These are phyloP conservation scores for Eudorina sp. DNA, from an alignment of 139 green algal species.

Conservation along the genomic window DNA sequence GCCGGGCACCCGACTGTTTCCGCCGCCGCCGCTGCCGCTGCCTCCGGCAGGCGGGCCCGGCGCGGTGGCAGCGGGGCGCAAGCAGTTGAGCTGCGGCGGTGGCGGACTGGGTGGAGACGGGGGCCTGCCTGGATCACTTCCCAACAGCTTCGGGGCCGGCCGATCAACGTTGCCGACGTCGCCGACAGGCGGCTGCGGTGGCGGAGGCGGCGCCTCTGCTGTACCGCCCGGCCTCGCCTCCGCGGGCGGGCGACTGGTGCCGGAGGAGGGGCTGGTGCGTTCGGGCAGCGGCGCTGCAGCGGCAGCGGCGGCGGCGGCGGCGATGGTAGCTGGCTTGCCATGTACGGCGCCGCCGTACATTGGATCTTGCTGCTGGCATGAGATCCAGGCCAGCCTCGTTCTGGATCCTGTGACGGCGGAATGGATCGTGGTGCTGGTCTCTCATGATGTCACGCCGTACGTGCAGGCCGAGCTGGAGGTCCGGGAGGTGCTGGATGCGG, in stretches of 20 bases:
- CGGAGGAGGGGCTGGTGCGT: neutral
- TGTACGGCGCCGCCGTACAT: neutral
- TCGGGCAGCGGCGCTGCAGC: neutral
- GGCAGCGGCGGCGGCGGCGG: neutral
- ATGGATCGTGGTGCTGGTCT: conserved; percentile 26
- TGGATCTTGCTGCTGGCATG: conserved; percentile 26
- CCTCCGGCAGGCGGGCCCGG: too few species aligned
- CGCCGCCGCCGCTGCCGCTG: too few species aligned
- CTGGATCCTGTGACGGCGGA: neutral
- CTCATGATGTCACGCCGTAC: conserved; percentile 47
- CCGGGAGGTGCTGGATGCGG: conserved; percentile 41
- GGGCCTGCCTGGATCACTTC: neutral
- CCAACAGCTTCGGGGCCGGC: too few species aligned
- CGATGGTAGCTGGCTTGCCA: neutral
- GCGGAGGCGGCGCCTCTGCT: neutral
- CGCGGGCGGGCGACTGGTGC: too few species aligned
- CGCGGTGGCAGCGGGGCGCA: too few species aligned
- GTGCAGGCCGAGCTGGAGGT: conserved; percentile 48
- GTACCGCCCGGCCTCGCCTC: neutral
- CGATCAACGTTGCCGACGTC: too few species aligned
- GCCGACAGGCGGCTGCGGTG: neutral
- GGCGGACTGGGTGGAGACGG: too few species aligned
- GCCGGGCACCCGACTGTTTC: too few species aligned
- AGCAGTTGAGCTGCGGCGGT: too few species aligned
- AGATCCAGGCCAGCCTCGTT: conserved; percentile 37